These are phyloP conservation scores for Fusarium caatingaense DNA, from an alignment of 2,329 filamentous ascomycete species.

Conservation along the genomic window DNA sequence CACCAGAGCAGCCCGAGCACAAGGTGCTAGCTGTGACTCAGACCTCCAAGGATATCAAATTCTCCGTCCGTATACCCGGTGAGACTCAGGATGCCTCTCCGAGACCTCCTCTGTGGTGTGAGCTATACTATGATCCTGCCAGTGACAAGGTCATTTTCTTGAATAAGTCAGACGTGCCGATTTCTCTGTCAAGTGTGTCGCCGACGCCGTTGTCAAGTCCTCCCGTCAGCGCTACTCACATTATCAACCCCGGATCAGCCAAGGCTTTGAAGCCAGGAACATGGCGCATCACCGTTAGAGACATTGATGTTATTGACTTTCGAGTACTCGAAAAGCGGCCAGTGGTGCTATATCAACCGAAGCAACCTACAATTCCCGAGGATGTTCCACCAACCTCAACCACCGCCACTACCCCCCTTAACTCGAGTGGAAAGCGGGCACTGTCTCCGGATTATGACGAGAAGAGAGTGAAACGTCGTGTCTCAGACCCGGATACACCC, in stretches of 20 bases:
- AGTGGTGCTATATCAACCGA: constrained; percentile 54
- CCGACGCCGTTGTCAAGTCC: constrained; percentile 53
- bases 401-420: constrained; percentile 49
- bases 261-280: constrained; percentile 65
- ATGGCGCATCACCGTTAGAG: constrained; percentile 65
- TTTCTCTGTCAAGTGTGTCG: constrained; percentile 61
- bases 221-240: constrained; percentile 56
- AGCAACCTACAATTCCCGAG: constrained; percentile 44
- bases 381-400: constrained; percentile 47
- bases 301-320: constrained; percentile 66
- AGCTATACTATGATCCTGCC: constrained; percentile 69
- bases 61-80: constrained; percentile 66
- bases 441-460: constrained; percentile 59
- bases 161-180: constrained; percentile 66
- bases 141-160: constrained; percentile 68
- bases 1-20: too few species aligned
- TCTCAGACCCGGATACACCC: constrained; percentile 46
- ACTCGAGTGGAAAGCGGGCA: constrained; percentile 64
- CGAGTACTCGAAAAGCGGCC: constrained; percentile 67
- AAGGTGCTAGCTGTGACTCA: constrained; percentile 70
- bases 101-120: constrained; percentile 66
- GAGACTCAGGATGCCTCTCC: constrained; percentile 57
- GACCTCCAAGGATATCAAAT: constrained; percentile 69
- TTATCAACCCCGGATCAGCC: constrained; percentile 58
- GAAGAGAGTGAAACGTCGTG: constrained; percentile 58